Evolutionary conservation across 192 early-diverging fungal genomes (phyloP).

Genomic region (Lunasporangiospora selenospora): DNA sequence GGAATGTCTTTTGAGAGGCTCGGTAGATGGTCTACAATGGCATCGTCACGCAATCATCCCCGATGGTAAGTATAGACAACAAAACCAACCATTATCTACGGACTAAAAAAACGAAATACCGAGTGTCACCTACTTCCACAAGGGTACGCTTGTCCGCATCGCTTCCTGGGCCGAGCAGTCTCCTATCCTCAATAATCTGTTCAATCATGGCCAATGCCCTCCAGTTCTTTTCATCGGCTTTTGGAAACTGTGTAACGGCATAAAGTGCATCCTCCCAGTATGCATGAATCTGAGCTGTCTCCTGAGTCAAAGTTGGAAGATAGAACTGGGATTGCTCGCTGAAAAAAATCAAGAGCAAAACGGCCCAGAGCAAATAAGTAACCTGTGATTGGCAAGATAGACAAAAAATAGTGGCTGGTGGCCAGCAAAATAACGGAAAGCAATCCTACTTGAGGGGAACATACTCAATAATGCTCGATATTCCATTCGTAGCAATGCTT

Average conservation of each 20-base stretch:
- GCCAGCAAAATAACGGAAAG: not conserved
- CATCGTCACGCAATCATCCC: not conserved
- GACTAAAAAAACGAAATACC: not conserved
- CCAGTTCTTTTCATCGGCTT: slow-evolving; percentile 63
- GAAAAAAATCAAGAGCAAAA: not conserved
- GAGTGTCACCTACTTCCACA: slow-evolving; percentile 48
- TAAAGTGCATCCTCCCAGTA: slow-evolving; percentile 68
- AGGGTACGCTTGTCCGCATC: slow-evolving; percentile 61
- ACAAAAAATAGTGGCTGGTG: not conserved
- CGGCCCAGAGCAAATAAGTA: not conserved
- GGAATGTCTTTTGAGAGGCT: slow-evolving; percentile 69
- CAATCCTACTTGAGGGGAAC: no score
- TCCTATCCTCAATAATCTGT: slow-evolving; percentile 65
- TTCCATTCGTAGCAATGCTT: slow-evolving; percentile 1
- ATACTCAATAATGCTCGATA: slow-evolving; percentile 12
- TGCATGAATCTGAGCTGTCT: slow-evolving; percentile 59
- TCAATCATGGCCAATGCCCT: slow-evolving; percentile 70
- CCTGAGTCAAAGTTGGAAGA: slow-evolving; percentile 47
- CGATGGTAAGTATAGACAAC: not conserved
- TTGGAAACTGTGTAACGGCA: slow-evolving; percentile 62
- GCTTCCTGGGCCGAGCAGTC: slow-evolving; percentile 56
- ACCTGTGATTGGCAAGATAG: not conserved
- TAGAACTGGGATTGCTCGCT: slow-evolving; percentile 29
- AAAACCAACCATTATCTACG: no score
- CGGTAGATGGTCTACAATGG: slow-evolving; percentile 62